These are phyloP conservation scores for Plasmodium blacklocki DNA, from an alignment of 169 alveolate species.

Conservation along the genomic window DNA sequence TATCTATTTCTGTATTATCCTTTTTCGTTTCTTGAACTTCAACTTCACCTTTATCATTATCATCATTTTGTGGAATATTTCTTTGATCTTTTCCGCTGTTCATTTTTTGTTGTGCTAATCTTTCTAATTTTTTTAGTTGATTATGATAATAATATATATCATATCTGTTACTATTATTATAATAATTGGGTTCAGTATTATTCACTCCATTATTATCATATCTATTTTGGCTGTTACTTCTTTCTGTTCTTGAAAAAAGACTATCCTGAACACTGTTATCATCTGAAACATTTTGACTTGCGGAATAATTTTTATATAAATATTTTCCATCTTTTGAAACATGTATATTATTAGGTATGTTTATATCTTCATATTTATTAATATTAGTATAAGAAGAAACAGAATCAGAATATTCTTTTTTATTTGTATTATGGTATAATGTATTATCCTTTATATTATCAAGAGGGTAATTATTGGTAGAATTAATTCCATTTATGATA, in stretches of 20 bases:
- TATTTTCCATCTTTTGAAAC: not conserved
- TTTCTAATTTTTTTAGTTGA: no score
- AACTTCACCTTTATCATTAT: not conserved
- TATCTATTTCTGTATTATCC: no score
- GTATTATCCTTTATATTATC: not conserved
- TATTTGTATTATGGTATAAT: not conserved
- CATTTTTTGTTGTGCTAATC: no score
- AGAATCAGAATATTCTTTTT: not conserved
- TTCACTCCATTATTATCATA: not conserved
- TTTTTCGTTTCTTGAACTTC: no score
- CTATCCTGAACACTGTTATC: not conserved
- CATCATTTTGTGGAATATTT: slow-evolving; percentile 1
- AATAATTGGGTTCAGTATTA: not conserved
- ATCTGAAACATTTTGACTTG: slow-evolving; percentile 6
- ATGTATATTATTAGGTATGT: not conserved
- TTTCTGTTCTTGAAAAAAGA: not conserved
- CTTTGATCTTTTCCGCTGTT: no score
- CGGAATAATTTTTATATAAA: not conserved
- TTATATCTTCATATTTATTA: slow-evolving; percentile 5
- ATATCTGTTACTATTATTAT: not conserved
- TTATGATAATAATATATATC: no score
- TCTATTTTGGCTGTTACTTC: not conserved
- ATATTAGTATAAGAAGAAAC: not conserved
- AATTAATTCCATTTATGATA: no score
- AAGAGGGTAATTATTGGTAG: not conserved